phyloP scores from a whole-genome alignment of 1,284 basidiomycete genomes.

The Tilletia setariae region DNA sequence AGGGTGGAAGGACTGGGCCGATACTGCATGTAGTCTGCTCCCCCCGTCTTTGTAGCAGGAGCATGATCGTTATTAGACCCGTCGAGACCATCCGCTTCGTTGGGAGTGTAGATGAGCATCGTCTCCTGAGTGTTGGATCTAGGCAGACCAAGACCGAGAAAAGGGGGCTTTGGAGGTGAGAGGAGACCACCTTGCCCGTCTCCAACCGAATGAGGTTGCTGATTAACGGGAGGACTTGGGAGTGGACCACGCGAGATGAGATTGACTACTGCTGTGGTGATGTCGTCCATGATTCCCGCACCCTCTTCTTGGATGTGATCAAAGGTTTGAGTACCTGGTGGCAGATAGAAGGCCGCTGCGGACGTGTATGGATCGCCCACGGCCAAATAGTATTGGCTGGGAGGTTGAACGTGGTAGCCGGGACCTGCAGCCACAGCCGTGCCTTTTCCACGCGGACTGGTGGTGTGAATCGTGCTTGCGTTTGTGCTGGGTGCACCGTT shows the following conservation, averaged over 20 bases:
- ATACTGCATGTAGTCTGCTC: constrained; percentile 15
- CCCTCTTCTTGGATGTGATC: constrained; percentile 10
- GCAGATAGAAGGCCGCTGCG: no score
- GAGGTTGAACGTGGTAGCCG: neutral
- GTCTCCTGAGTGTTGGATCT: constrained; percentile 6
- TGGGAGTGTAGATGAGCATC: constrained; percentile 10
- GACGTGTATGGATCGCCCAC: neutral
- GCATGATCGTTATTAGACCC: neutral
- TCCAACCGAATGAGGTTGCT: no score
- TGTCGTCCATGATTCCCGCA: neutral
- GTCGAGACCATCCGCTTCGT: no score
- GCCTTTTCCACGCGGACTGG: neutral
- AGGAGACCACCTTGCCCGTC: no score
- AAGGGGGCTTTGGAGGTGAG: neutral
- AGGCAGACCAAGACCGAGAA: constrained; percentile 1
- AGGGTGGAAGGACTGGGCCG: neutral
- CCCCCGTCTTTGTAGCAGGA: neutral
- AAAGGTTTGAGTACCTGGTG: neutral
- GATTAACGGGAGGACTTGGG: no score
- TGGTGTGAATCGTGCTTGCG: neutral
- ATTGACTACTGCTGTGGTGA: neutral
- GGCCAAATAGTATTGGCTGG: neutral
- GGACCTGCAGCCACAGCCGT: no score
- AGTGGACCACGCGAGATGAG: neutral
- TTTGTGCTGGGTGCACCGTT: constrained; percentile 33